A percentile compares a stretch with the other conserved stretches of the same genome.
phyloP scores from a whole-genome alignment of 352 stramenopile species.

The Globisporangium nodosum region DNA sequence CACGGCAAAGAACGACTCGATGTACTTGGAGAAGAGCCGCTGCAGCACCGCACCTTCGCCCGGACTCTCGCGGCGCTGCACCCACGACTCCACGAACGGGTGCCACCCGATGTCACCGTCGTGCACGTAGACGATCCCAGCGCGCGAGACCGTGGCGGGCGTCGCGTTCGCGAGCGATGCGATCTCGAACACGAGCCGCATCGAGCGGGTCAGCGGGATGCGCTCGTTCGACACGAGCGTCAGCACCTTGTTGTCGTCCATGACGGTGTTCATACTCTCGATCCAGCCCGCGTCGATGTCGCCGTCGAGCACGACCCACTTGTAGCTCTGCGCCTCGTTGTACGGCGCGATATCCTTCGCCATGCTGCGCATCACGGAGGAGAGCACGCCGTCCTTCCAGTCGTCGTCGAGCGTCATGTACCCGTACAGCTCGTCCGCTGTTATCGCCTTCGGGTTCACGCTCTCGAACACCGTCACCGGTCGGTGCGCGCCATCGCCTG shows the following conservation, averaged over 20 bases:
- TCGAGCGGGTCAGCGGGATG: conserved; percentile 92
- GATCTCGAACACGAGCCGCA: conserved; percentile 98
- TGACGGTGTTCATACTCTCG: conserved; percentile 91
- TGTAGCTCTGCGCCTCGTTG: conserved; percentile 80
- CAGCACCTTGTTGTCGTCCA: conserved; percentile 93
- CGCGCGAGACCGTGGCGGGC: conserved; percentile 94
- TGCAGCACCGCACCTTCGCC: conserved; percentile 83
- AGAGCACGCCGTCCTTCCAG: conserved; percentile 96
- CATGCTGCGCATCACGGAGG: conserved; percentile 97
- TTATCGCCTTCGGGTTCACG: conserved; percentile 95
- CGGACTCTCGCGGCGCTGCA: conserved; percentile 69
- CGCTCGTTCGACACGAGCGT: conserved; percentile 97
- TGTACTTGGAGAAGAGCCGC: conserved; percentile 92
- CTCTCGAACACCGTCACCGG: conserved; percentile 91
- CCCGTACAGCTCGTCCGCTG: conserved; percentile 90
- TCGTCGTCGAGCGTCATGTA: conserved; percentile 98
- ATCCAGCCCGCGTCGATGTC: conserved; percentile 96
- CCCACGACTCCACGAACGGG: conserved; percentile 93
- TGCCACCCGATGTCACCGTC: conserved; percentile 90
- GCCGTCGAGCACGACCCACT: conserved; percentile 91
- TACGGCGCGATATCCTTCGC: conserved; percentile 88
- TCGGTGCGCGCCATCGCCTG: conserved; percentile 66
- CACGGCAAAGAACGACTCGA: conserved; percentile 79
- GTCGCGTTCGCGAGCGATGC: conserved; percentile 95
- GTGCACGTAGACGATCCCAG: conserved; percentile 97